These are phyloP conservation scores for Hylodesmum podocarpum DNA, from an alignment of 306 rosid genomes.

Conservation along the genomic window DNA sequence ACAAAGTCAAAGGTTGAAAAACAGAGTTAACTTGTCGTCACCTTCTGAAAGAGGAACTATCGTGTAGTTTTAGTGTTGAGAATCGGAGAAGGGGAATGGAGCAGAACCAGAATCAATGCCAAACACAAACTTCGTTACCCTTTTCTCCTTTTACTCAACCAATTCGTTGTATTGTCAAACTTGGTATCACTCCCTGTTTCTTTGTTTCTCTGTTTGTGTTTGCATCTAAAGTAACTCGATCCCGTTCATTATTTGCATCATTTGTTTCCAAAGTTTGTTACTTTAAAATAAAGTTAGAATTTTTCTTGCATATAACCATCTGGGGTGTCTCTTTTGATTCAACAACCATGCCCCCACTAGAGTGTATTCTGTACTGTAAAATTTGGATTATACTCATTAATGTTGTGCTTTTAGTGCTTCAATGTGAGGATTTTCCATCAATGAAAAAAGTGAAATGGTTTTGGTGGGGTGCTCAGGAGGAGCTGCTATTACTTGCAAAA, in stretches of 20 bases:
- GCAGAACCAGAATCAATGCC: conserved; percentile 23
- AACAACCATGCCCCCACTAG: not conserved
- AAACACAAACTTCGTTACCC: conserved; percentile 5
- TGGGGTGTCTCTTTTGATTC: not conserved
- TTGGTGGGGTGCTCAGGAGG: conserved; percentile 55
- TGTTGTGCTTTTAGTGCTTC: not conserved
- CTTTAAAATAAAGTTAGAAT: not conserved
- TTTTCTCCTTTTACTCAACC: conserved; percentile 40
- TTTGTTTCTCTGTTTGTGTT: not conserved
- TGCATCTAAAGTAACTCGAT: not conserved
- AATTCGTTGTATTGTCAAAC: conserved; percentile 86
- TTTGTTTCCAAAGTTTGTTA: conserved; percentile 20
- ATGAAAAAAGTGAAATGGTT: conserved; percentile 1
- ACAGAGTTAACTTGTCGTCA: not conserved
- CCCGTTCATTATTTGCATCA: not conserved
- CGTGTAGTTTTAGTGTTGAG: not conserved
- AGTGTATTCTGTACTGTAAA: not conserved
- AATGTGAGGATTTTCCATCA: not conserved
- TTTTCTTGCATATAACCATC: conserved; percentile 13
- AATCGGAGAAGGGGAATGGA: conserved; percentile 32
- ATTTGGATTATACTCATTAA: not conserved
- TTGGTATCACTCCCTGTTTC: conserved; percentile 47
- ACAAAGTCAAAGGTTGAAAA: not conserved
- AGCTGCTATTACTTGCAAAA: conserved; percentile 87
- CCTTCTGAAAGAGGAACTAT: not conserved